Evolutionary conservation across 1,284 basidiomycete species (phyloP).

Genomic region (Apiotrichum domesticum): DNA sequence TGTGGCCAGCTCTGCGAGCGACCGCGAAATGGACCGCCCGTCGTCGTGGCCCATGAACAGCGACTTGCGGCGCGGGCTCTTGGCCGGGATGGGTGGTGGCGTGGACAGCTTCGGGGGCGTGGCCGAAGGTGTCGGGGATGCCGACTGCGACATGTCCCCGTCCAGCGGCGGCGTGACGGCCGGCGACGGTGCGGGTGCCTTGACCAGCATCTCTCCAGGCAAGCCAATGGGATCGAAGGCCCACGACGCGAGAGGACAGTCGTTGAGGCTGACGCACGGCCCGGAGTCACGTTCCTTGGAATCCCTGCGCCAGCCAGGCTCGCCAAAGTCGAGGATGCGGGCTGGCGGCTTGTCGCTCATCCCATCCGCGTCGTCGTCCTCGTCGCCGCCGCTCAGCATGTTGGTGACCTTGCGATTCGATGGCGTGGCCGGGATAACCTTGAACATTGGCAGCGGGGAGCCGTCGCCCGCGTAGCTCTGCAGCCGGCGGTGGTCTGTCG

Average conservation of each 20-base stretch:
- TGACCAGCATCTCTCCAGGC: too few species aligned
- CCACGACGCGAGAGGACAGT: background rate
- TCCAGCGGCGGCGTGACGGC: too few species aligned
- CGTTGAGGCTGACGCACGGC: too few species aligned
- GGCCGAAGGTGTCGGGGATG: too few species aligned
- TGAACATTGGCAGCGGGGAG: conserved; percentile 31
- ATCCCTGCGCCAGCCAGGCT: background rate
- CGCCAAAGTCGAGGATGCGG: background rate
- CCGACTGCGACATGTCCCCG: too few species aligned
- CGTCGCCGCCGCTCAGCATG: conserved; percentile 22
- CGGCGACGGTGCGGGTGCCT: too few species aligned
- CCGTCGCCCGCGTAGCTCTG: background rate
- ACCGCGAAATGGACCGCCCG: conserved; percentile 15
- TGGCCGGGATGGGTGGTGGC: conserved; percentile 2
- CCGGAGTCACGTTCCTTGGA: background rate
- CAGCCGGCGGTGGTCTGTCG: background rate
- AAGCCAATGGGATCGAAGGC: too few species aligned
- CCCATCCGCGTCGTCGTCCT: conserved; percentile 12
- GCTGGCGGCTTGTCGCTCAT: background rate
- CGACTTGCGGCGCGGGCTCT: conserved; percentile 6
- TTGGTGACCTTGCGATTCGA: conserved; percentile 20
- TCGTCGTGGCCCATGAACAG: conserved; percentile 17
- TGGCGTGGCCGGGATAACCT: conserved; percentile 45
- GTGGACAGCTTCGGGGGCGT: background rate
- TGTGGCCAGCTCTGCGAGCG: conserved; percentile 16